A percentile compares a stretch with the other conserved stretches of the same genome.
Evolutionary conservation across 1,284 basidiomycete species (phyloP).

Genomic region (Ceratobasidium sp.): DNA sequence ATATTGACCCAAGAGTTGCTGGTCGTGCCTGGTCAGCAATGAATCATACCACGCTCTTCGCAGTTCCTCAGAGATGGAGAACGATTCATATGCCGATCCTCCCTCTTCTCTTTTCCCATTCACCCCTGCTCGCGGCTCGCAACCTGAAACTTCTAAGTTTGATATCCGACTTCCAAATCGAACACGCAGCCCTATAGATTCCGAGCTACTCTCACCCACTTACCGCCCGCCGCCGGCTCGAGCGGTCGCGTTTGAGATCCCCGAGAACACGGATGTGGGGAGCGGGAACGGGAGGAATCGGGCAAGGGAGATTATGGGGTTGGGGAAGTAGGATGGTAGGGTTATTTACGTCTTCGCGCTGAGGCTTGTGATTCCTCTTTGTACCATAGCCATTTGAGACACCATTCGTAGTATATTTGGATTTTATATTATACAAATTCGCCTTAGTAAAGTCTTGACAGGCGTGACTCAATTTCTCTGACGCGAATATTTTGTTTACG

Average conservation of each 20-base stretch:
- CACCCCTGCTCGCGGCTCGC: constrained; percentile 7
- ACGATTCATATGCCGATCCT: constrained; percentile 35
- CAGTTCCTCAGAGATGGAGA: constrained; percentile 29
- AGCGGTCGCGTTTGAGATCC: constrained; percentile 3
- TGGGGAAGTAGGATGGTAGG: neutral
- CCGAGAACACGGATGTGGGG: constrained; percentile 22
- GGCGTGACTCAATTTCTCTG: neutral
- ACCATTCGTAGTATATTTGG: neutral
- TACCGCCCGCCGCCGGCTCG: constrained; percentile 20
- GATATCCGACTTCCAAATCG: neutral
- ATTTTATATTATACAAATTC: too few species aligned
- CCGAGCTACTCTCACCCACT: constrained; percentile 13
- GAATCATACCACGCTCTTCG: constrained; percentile 36
- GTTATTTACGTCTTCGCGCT: neutral
- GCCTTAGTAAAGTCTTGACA: too few species aligned
- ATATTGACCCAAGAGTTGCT: neutral
- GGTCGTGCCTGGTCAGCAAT: neutral
- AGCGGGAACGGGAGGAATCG: constrained; percentile 29
- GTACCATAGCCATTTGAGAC: neutral
- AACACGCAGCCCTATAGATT: neutral
- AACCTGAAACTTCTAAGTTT: neutral
- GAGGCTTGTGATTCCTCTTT: neutral
- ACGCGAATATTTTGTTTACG: neutral
- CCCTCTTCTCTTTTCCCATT: constrained; percentile 27
- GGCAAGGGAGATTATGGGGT: constrained; percentile 35